phyloP scores from a whole-genome alignment of 495 filamentous ascomycete genomes.

The Staphylotrichum tortipilum region DNA sequence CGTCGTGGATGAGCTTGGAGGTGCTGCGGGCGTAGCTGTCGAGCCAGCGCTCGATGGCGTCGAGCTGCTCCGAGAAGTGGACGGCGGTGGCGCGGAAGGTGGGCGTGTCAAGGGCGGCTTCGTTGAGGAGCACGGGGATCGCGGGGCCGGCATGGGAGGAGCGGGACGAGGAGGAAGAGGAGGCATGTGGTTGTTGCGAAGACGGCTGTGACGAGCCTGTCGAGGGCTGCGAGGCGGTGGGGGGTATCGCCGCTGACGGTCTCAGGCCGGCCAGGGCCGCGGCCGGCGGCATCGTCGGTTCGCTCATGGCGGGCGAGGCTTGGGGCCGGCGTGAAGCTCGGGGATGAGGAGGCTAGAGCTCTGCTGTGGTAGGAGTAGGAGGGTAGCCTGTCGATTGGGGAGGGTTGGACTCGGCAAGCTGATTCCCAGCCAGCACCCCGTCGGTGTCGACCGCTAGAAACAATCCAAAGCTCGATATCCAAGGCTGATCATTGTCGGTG shows the following conservation, averaged over 20 bases:
- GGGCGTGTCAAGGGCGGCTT: slow-evolving; percentile 91
- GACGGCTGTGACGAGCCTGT: not conserved
- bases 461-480: not conserved
- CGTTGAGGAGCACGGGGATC: slow-evolving; percentile 78
- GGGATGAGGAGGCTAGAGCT: not conserved
- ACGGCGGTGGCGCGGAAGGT: slow-evolving; percentile 83
- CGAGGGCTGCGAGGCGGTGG: not conserved
- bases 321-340: not conserved
- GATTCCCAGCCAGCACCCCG: too few species aligned
- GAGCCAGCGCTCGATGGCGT: slow-evolving; percentile 87
- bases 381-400: too few species aligned
- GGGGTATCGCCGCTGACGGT: slow-evolving; percentile 1
- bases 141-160: slow-evolving; percentile 25
- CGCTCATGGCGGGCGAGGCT: slow-evolving; percentile 1
- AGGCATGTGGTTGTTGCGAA: not conserved
- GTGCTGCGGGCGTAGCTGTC: slow-evolving; percentile 75
- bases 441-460: too few species aligned
- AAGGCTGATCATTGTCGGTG: not conserved
- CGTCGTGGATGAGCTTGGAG: slow-evolving; percentile 66
- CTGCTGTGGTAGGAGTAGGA: too few species aligned
- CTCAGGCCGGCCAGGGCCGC: slow-evolving; percentile 4
- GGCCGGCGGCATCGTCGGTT: slow-evolving; percentile 9
- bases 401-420: too few species aligned
- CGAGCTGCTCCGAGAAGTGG: slow-evolving; percentile 89
- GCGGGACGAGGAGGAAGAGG: not conserved